These are phyloP conservation scores for Syncephalastrum contaminatum DNA, from an alignment of 371 early-diverging fungal genomes.

Conservation along the genomic window DNA sequence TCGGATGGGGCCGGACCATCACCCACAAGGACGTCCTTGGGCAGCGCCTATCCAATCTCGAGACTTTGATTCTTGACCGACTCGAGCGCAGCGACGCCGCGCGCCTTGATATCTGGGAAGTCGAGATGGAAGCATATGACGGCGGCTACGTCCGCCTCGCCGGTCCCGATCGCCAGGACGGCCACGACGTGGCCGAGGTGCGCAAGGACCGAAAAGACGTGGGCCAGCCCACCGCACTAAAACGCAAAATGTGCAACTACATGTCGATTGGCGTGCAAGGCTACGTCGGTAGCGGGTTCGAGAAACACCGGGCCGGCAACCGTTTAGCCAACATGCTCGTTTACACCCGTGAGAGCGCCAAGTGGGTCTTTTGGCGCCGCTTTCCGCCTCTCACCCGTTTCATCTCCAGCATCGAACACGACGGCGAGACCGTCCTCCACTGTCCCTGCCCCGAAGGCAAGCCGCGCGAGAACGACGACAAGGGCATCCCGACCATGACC, in stretches of 20 bases:
- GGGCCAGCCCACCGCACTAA: not conserved
- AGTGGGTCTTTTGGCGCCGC: constrained; percentile 55
- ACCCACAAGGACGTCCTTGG: constrained; percentile 46
- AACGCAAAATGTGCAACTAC: constrained; percentile 57
- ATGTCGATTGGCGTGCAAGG: constrained; percentile 67
- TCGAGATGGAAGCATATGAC: constrained; percentile 39
- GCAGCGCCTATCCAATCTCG: constrained; percentile 39
- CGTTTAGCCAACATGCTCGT: constrained; percentile 52
- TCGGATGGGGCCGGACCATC: constrained; percentile 64
- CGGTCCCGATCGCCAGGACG: constrained; percentile 17
- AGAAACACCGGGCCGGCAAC: constrained; percentile 55
- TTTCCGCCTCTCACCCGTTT: constrained; percentile 56
- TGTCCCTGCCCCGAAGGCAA: not conserved
- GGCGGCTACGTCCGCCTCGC: constrained; percentile 36
- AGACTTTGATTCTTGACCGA: constrained; percentile 42
- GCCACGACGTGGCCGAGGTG: constrained; percentile 20
- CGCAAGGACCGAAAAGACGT: not conserved
- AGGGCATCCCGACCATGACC: constrained; percentile 19
- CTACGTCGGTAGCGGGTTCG: constrained; percentile 63
- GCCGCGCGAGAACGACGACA: not conserved
- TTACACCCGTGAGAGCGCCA: constrained; percentile 53
- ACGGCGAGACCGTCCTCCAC: constrained; percentile 21
- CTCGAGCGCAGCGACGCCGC: constrained; percentile 54
- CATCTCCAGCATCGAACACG: constrained; percentile 39
- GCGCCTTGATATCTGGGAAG: constrained; percentile 62